Evolutionary conservation across 2,329 filamentous ascomycete species (phyloP), one percentile per base, ranked within the genome.

Genomic region (Penicillium polonicum): DNA sequence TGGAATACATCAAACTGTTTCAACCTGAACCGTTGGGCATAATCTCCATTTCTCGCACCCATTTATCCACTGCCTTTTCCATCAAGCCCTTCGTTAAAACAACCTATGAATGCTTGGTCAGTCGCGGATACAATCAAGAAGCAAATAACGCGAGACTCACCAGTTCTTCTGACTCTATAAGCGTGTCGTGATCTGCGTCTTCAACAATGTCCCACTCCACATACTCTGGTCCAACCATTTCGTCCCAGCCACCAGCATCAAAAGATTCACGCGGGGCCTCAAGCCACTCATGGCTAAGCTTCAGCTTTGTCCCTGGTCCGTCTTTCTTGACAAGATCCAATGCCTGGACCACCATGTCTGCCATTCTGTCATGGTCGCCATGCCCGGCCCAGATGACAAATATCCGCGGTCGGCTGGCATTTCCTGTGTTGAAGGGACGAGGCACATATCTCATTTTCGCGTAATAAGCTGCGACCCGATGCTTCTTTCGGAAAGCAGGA

Each of bases 321-420:
- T 49, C 33, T 44, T 43, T 46, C 48, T 42, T 48, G 48, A 48
- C 25, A 21, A 55, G 5, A 19, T 55, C 39, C 8, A 25, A 31
- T 12, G 58, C 58, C 46, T 60, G 41, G 4, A 35, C 17, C 8
- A 60, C 31, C 55, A 51, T 43, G 15, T 5, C 43, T n/a, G 21
- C 12, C 42, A 60, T 43, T 23, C 58, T n/a, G 23, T 60, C 55
- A 58, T 57, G 58, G 35, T 60, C 54, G 3, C 58, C 58, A 41
- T 60, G 58, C 8, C 49, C 58, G 25, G 58, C 58, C 55, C 58
- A 60, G 19, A 60, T 60, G 4, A 60, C 41, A 23, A 39, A 60
- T 33, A 60, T 58, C 31, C 23, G 49, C 31, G 42, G 33, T 45
- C 31, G 43, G 36, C 10, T 46, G 36, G 45, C 31, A 49, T 52